phyloP scores from a whole-genome alignment of 2,329 filamentous ascomycete species.

The Cercospora sp. region DNA sequence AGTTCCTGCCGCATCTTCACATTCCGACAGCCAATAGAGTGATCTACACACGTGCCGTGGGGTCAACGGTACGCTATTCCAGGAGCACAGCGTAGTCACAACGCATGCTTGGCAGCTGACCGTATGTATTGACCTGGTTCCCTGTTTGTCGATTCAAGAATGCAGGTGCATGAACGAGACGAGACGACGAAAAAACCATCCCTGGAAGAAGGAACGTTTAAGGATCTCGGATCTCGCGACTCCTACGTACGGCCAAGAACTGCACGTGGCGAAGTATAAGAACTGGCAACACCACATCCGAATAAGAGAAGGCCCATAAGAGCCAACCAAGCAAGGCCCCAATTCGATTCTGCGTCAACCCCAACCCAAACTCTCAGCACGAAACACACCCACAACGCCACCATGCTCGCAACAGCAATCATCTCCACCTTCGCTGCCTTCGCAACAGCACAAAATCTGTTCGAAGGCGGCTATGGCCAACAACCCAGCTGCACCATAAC shows the following conservation, averaged over 20 bases:
- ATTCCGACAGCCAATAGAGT: slow-evolving; percentile 12
- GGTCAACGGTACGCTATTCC: slow-evolving; percentile 7
- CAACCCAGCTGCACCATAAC: slow-evolving; percentile 16
- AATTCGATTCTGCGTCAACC: background rate
- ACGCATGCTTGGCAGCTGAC: slow-evolving; percentile 10
- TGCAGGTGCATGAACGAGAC: slow-evolving; percentile 6
- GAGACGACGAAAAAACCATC: background rate
- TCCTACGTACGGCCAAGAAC: slow-evolving; percentile 1
- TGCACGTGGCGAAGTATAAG: background rate
- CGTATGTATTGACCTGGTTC: background rate
- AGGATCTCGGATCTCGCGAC: slow-evolving; percentile 2
- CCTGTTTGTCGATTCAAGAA: slow-evolving; percentile 10
- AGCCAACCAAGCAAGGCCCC: background rate
- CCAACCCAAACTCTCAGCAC: background rate
- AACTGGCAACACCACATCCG: background rate
- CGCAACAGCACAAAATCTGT: background rate
- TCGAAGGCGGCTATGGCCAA: slow-evolving; percentile 1
- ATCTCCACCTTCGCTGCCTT: background rate
- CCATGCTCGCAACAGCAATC: slow-evolving; percentile 1
- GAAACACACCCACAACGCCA: background rate
- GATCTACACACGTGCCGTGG: slow-evolving; percentile 3
- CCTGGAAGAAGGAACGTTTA: background rate
- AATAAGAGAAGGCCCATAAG: background rate
- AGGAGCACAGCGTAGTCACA: slow-evolving; percentile 3
- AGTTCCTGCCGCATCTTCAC: slow-evolving; percentile 1